Conservation (phyloP, 2,329 filamentous ascomycete genomes). For the Arthrobotrys iridis region DNA sequence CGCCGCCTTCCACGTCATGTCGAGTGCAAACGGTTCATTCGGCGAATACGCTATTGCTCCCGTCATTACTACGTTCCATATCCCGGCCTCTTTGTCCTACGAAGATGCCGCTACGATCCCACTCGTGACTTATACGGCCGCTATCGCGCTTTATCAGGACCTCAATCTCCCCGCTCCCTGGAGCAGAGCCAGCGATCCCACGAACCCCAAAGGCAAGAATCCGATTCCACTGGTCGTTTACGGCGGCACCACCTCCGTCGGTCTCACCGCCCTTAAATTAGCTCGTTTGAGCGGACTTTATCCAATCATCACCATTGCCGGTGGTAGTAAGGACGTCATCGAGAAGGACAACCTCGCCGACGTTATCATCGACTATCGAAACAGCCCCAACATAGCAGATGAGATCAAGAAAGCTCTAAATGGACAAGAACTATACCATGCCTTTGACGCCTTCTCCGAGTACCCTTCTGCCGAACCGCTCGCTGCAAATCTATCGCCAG, state of each 20-base stretch:
- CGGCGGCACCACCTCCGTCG: slow-evolving; percentile 59
- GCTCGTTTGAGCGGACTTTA: slow-evolving; percentile 52
- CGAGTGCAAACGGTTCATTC: slow-evolving; percentile 52
- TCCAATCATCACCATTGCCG: slow-evolving; percentile 48
- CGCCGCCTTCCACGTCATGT: slow-evolving; percentile 66
- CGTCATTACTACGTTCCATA: slow-evolving; percentile 63
- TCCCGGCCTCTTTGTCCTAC: slow-evolving; percentile 61
- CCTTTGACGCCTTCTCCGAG: slow-evolving; percentile 70
- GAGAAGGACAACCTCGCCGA: slow-evolving; percentile 58
- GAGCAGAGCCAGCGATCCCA: slow-evolving; percentile 59
- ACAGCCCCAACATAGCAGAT: slow-evolving; percentile 66
- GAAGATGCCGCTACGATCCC: slow-evolving; percentile 69
- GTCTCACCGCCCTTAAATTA: slow-evolving; percentile 44
- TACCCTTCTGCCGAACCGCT: slow-evolving; percentile 65
- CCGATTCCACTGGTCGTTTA: slow-evolving; percentile 64
- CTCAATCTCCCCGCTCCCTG: slow-evolving; percentile 67
- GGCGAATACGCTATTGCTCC: slow-evolving; percentile 64
- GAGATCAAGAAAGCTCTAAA: slow-evolving; percentile 64
- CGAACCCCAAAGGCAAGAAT: slow-evolving; percentile 55
- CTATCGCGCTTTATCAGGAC: slow-evolving; percentile 65
- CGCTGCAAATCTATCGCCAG: slow-evolving; percentile 62
- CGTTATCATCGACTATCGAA: slow-evolving; percentile 69
- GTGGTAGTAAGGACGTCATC: slow-evolving; percentile 49
- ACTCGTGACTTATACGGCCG: slow-evolving; percentile 68
- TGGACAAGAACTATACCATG: slow-evolving; percentile 63